phyloP scores from a whole-genome alignment of 139 green algal species.

The Parachlorella kessleri region DNA sequence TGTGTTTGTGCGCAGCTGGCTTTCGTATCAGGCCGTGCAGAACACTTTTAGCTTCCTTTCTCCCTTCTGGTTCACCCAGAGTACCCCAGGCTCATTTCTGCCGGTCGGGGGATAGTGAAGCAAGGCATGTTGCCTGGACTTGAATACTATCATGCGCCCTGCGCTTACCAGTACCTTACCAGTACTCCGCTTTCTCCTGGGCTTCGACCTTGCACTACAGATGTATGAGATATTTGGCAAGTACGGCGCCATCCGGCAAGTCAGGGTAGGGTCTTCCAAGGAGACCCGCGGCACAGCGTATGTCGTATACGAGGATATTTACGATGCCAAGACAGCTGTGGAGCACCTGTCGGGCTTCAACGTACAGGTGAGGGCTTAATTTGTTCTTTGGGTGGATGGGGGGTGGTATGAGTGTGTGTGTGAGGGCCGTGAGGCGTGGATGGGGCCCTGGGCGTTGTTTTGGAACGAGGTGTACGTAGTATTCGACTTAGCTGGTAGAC shows the following conservation, averaged over 20 bases:
- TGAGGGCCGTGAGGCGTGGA: too few species aligned
- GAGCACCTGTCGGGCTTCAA: conserved; percentile 98
- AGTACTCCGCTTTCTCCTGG: not conserved
- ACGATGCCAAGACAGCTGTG: conserved; percentile 93
- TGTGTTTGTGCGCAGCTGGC: too few species aligned
- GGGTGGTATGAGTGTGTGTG: too few species aligned
- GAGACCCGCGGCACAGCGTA: conserved; percentile 97
- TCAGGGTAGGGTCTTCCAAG: conserved; percentile 86
- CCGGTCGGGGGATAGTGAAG: too few species aligned
- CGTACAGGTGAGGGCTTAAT: conserved; percentile 58
- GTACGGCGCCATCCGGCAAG: conserved; percentile 94
- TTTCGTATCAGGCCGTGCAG: too few species aligned
- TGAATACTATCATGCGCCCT: too few species aligned
- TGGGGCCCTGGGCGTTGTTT: not conserved
- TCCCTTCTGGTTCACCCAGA: not conserved
- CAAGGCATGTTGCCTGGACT: too few species aligned
- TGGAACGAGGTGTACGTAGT: not conserved
- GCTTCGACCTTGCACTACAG: conserved; percentile 25
- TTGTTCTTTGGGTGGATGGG: not conserved
- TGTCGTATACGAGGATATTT: conserved; percentile 99
- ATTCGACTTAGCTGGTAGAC: too few species aligned
- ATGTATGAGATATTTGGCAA: conserved; percentile 98
- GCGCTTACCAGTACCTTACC: too few species aligned
- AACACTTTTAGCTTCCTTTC: too few species aligned
- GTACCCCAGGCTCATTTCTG: not conserved